phyloP scores from a whole-genome alignment of 2,329 filamentous ascomycete genomes.

The Golovinomyces cichoracearum region DNA sequence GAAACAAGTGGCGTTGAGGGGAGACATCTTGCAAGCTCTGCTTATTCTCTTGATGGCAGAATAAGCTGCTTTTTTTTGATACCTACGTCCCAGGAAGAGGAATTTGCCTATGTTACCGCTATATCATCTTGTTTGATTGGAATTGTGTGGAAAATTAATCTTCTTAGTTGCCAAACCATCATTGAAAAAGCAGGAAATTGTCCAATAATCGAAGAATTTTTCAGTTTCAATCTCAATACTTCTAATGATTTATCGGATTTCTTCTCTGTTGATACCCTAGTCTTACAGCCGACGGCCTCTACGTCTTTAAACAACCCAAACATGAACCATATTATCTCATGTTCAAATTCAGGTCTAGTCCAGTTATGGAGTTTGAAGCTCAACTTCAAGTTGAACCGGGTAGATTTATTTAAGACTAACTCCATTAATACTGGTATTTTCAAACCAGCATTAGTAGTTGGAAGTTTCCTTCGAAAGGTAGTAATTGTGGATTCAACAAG shows the following conservation, averaged over 20 bases:
- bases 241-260: conserved; percentile 36
- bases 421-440: conserved; percentile 52
- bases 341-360: conserved; percentile 46
- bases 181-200: conserved; percentile 15
- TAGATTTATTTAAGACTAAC: conserved; percentile 65
- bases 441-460: conserved; percentile 53
- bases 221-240: conserved; percentile 38
- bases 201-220: conserved; percentile 36
- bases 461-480: conserved; percentile 65
- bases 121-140: conserved; percentile 56
- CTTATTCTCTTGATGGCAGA: conserved; percentile 38
- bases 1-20: conserved; percentile 41
- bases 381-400: conserved; percentile 27
- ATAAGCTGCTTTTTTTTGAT: conserved; percentile 58
- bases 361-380: conserved; percentile 69
- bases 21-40: conserved; percentile 27
- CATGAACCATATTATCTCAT: conserved; percentile 64
- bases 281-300: conserved; percentile 40
- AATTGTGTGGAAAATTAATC: conserved; percentile 51
- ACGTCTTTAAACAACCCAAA: conserved; percentile 71
- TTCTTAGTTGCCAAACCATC: conserved; percentile 24
- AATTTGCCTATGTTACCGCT: conserved; percentile 48
- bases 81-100: conserved; percentile 29
- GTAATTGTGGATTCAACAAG: conserved; percentile 51
- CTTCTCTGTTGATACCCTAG: conserved; percentile 66